Percentiles rank a stretch among this genome's conserved stretches.
These are phyloP conservation scores for Dianthus caryophyllus DNA, from an alignment of 148 eudicot species.

Conservation along the genomic window DNA sequence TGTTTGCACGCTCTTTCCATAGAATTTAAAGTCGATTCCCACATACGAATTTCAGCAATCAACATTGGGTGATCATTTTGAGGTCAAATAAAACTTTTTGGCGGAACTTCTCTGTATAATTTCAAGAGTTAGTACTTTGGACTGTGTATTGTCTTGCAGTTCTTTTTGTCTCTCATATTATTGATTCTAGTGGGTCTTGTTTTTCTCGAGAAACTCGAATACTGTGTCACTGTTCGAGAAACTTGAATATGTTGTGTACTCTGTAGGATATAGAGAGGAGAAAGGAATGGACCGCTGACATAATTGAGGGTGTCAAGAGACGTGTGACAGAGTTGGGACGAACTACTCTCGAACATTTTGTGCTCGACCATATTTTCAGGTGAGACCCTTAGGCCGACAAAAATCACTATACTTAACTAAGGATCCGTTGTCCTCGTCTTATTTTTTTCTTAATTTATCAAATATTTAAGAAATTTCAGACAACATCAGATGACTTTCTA, in stretches of 20 bases:
- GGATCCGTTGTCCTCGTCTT: too few species aligned
- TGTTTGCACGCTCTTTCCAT: too few species aligned
- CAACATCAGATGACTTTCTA: too few species aligned
- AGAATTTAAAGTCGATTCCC: too few species aligned
- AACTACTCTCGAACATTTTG: slow-evolving; percentile 78
- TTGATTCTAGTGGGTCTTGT: background rate
- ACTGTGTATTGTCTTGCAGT: background rate
- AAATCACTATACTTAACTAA: too few species aligned
- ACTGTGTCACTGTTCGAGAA: background rate
- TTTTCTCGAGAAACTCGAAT: background rate
- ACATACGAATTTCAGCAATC: too few species aligned
- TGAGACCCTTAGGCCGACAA: too few species aligned
- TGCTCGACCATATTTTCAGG: slow-evolving; percentile 76
- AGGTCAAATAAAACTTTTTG: too few species aligned
- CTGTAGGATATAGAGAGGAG: slow-evolving; percentile 72
- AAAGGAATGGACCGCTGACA: slow-evolving; percentile 68
- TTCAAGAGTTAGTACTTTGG: background rate
- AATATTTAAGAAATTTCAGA: too few species aligned
- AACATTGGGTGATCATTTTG: too few species aligned
- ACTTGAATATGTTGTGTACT: slow-evolving; percentile 4
- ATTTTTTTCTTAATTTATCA: too few species aligned
- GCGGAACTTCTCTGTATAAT: too few species aligned
- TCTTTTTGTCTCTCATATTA: background rate
- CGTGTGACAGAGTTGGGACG: slow-evolving; percentile 86
- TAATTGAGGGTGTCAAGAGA: slow-evolving; percentile 83